Percentiles rank a stretch among this genome's conserved stretches.
These are phyloP conservation scores for Hyaloperonospora brassicae DNA, from an alignment of 352 stramenopile species.

Conservation along the genomic window DNA sequence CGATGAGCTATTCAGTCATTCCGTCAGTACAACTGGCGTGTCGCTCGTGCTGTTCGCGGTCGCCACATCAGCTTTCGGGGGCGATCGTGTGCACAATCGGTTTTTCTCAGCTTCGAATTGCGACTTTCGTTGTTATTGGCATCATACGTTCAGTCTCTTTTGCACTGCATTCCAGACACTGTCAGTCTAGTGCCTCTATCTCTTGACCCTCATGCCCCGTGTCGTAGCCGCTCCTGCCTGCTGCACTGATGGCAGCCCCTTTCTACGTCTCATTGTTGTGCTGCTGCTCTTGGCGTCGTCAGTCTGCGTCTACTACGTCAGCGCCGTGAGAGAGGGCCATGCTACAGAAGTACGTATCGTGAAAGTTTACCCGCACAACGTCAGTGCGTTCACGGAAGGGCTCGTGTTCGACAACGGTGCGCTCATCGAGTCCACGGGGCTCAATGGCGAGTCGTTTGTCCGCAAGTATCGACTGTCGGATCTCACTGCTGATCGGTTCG, in stretches of 20 bases:
- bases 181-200: no score
- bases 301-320: constrained; percentile 4
- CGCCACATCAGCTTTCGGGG: background rate
- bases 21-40: no score
- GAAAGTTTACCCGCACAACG: constrained; percentile 59
- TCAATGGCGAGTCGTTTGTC: constrained; percentile 59
- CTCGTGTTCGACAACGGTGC: constrained; percentile 52
- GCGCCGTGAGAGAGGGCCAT: constrained; percentile 2
- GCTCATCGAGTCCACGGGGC: constrained; percentile 70
- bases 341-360: constrained; percentile 47
- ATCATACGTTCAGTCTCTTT: no score
- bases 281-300: constrained; percentile 7
- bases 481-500: constrained; percentile 12
- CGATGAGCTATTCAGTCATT: background rate
- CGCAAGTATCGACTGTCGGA: constrained; percentile 47
- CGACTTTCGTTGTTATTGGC: no score
- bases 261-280: background rate
- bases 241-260: no score
- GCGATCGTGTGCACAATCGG: no score
- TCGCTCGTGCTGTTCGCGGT: no score
- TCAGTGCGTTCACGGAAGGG: constrained; percentile 61
- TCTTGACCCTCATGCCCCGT: no score
- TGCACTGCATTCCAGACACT: no score
- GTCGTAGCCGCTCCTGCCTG: no score
- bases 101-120: no score